Conservation (phyloP, 1,284 basidiomycete genomes). For the Exobasidium cylindrosporum region DNA sequence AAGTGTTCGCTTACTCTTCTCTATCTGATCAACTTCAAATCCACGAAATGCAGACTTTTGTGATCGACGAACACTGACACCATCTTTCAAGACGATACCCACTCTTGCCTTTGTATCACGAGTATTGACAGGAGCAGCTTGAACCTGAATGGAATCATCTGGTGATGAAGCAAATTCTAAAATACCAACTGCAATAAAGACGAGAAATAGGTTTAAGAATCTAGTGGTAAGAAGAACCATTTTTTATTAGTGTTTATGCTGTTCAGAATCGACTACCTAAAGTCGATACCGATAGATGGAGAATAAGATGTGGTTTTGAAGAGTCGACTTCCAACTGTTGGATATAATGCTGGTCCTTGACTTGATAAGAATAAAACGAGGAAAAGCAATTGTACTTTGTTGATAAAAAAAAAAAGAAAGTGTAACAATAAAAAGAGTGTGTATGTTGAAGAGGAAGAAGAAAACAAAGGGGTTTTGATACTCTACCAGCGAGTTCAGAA, state of each 20-base stretch:
- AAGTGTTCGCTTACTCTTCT: conserved; percentile 24
- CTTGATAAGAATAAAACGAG: neutral
- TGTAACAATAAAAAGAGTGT: neutral
- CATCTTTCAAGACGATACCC: conserved; percentile 29
- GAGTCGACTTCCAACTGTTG: no score
- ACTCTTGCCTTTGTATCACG: conserved; percentile 22
- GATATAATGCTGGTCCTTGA: no score
- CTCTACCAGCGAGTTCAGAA: neutral
- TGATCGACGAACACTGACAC: neutral
- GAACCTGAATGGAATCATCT: neutral
- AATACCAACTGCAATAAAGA: conserved; percentile 32
- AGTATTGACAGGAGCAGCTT: neutral
- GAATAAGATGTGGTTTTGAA: no score
- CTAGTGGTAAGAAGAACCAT: conserved; percentile 30
- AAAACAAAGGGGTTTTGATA: neutral
- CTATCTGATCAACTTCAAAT: conserved; percentile 15
- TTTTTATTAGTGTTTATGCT: no score
- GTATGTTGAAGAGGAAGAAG: neutral
- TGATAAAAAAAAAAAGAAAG: neutral
- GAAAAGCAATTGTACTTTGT: neutral
- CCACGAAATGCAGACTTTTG: neutral
- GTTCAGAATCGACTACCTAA: no score
- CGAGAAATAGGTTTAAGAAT: conserved; percentile 33
- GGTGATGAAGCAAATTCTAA: conserved; percentile 23
- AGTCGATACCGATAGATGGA: no score